phyloP scores from a whole-genome alignment of 805 yeast species.

The Saccharomyces eubayanus region DNA sequence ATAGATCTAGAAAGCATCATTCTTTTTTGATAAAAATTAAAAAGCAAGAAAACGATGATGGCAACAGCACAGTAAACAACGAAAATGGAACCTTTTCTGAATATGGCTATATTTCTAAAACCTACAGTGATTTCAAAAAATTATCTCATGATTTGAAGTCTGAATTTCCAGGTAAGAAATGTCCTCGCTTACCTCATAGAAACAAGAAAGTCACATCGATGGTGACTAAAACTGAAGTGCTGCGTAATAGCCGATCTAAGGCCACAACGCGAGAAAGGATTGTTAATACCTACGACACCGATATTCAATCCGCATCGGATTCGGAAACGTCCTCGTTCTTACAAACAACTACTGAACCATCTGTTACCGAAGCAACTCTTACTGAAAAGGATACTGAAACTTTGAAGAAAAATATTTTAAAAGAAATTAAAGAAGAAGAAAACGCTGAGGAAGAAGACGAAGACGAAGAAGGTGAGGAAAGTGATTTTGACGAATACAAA shows the following conservation, averaged over 20 bases:
- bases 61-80: constrained; percentile 4
- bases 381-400: not conserved
- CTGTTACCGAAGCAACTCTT: not conserved
- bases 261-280: constrained; percentile 15
- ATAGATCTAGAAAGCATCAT: constrained; percentile 16
- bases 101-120: constrained; percentile 44
- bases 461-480: constrained; percentile 5
- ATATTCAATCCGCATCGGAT: constrained; percentile 5
- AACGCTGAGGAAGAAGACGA: constrained; percentile 4
- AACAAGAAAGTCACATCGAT: constrained; percentile 34
- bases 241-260: not conserved
- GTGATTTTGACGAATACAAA: constrained; percentile 16
- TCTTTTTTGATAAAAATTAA: constrained; percentile 44
- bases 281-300: constrained; percentile 10
- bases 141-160: constrained; percentile 46
- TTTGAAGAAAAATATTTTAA: not conserved
- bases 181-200: constrained; percentile 53
- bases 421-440: not conserved
- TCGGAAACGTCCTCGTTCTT: not conserved
- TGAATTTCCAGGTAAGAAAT: constrained; percentile 59
- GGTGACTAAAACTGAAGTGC: constrained; percentile 7
- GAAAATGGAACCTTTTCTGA: not conserved
- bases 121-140: constrained; percentile 60
- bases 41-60: constrained; percentile 25
- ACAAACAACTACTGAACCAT: not conserved